phyloP scores from a whole-genome alignment of 2,329 filamentous ascomycete genomes.

The Aschersonia sp. region DNA sequence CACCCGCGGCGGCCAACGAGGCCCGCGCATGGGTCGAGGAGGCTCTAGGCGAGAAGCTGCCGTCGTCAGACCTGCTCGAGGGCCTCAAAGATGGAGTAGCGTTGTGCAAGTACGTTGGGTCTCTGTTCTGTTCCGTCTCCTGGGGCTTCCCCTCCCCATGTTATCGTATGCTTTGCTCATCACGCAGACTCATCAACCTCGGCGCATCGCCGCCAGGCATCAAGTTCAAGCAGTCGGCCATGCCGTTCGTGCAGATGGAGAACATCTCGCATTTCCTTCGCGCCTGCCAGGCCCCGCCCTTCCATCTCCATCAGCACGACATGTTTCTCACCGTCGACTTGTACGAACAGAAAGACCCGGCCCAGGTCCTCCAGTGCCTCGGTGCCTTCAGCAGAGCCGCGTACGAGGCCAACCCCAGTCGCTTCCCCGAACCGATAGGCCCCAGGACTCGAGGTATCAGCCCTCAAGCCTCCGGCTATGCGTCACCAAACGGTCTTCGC shows the following conservation, averaged over 20 bases:
- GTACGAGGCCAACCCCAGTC: conserved; percentile 55
- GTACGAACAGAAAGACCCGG: conserved; percentile 88
- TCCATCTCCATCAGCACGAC: conserved; percentile 86
- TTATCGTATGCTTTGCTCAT: too few species aligned
- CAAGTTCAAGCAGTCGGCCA: conserved; percentile 79
- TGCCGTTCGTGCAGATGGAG: conserved; percentile 99
- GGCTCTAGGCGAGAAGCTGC: conserved; percentile 58
- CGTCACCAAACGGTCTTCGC: conserved; percentile 30
- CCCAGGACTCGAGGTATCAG: conserved; percentile 51
- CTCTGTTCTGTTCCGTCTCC: too few species aligned
- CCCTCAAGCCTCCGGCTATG: conserved; percentile 47
- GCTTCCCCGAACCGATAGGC: conserved; percentile 66
- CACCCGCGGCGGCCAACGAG: conserved; percentile 78
- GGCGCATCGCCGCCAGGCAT: conserved; percentile 62
- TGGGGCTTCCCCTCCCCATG: too few species aligned
- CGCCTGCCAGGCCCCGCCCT: conserved; percentile 70
- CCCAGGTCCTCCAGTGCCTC: conserved; percentile 88
- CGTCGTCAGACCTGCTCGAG: conserved; percentile 66
- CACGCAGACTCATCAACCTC: conserved; percentile 64
- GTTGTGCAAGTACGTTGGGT: conserved; percentile 64
- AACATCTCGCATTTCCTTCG: conserved; percentile 94
- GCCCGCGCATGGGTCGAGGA: conserved; percentile 76
- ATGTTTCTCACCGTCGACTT: conserved; percentile 95
- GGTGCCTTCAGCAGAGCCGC: conserved; percentile 83
- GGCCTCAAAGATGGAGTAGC: conserved; percentile 80